Conservation (phyloP, 495 filamentous ascomycete species). For the Bombardia bombarda region DNA sequence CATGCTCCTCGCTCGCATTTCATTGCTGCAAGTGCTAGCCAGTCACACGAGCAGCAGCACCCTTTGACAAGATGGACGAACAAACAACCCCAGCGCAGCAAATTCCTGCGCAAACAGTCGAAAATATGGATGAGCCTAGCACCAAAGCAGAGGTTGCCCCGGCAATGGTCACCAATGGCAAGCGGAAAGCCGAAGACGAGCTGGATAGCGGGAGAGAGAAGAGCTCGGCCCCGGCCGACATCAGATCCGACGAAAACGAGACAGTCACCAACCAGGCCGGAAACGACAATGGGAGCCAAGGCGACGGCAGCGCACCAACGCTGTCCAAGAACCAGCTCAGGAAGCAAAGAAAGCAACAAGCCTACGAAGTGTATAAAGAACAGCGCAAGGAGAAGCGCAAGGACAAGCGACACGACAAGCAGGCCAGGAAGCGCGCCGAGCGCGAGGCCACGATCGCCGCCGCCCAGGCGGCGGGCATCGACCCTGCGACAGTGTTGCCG, state of each 20-base stretch:
- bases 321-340: constrained; percentile 80
- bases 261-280: no score
- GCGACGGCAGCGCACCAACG: no score
- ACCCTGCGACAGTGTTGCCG: constrained; percentile 17
- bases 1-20: no score
- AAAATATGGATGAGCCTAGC: no score
- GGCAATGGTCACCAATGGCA: constrained; percentile 8
- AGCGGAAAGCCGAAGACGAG: constrained; percentile 23
- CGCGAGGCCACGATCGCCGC: constrained; percentile 31
- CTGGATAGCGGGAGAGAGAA: constrained; percentile 12
- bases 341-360: constrained; percentile 55
- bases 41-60: no score
- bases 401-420: constrained; percentile 59
- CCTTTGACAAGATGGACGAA: no score
- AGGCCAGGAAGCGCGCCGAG: constrained; percentile 45
- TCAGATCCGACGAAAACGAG: no score
- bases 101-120: no score
- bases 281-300: no score
- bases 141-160: no score
- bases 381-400: constrained; percentile 64
- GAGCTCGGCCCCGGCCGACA: background rate
- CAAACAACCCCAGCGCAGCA: no score
- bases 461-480: constrained; percentile 32
- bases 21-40: no score
- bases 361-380: constrained; percentile 61